These are phyloP conservation scores for Fomitiporia mediterranea DNA, from an alignment of 1,284 basidiomycete genomes.

Conservation along the genomic window DNA sequence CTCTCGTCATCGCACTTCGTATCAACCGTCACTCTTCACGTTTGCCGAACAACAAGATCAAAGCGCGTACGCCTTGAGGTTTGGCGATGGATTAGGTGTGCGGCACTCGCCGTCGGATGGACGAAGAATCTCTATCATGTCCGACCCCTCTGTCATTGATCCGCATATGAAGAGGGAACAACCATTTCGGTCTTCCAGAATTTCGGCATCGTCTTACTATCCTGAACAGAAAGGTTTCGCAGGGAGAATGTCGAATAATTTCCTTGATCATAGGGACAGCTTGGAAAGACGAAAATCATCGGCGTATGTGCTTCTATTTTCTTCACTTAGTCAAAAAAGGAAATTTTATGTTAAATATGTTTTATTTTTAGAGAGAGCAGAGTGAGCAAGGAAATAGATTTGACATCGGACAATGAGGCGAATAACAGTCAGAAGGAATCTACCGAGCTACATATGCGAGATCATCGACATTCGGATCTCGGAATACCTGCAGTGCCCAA, in stretches of 20 bases:
- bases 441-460: constrained; percentile 3
- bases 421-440: neutral
- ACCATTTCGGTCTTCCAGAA: constrained; percentile 3
- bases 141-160: constrained; percentile 20
- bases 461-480: constrained; percentile 12
- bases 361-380: constrained; percentile 10
- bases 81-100: neutral
- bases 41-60: constrained; percentile 19
- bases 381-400: constrained; percentile 14
- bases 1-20: constrained; percentile 19
- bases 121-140: constrained; percentile 17
- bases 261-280: constrained; percentile 7
- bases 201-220: constrained; percentile 17
- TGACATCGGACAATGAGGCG: neutral
- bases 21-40: constrained; percentile 19
- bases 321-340: neutral
- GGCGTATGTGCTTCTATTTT: constrained; percentile 6
- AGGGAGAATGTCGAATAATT: neutral
- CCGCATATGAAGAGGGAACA: constrained; percentile 13
- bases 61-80: neutral
- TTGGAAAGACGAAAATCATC: constrained; percentile 16
- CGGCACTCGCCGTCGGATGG: constrained; percentile 10
- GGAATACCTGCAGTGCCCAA: constrained; percentile 12
- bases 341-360: neutral
- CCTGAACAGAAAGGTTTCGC: constrained; percentile 2